Conservation (phyloP, 1,284 basidiomycete species). For the Rhodotorula sp. region DNA sequence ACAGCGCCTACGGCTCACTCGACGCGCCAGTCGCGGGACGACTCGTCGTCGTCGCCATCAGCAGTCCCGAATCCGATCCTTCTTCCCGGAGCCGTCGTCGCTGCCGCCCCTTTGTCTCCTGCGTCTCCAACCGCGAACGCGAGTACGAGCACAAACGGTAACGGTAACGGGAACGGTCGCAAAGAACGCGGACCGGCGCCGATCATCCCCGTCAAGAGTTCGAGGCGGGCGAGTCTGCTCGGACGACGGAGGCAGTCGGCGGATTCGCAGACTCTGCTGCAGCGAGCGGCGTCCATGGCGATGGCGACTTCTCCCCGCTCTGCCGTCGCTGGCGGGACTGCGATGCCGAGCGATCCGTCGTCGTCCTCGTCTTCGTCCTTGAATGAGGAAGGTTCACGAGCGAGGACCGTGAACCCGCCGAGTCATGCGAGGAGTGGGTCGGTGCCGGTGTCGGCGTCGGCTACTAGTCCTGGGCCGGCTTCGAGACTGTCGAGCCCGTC, state of each 20-base stretch:
- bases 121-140: too few relatives aligned
- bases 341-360: background rate
- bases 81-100: too few relatives aligned
- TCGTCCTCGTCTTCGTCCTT: background rate
- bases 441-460: too few relatives aligned
- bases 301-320: background rate
- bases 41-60: too few relatives aligned
- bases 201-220: constrained; percentile 20
- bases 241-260: background rate
- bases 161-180: background rate
- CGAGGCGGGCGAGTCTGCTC: constrained; percentile 13
- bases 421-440: background rate
- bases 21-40: too few relatives aligned
- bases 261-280: background rate
- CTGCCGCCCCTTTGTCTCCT: too few relatives aligned
- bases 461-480: too few relatives aligned
- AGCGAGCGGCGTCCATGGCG: background rate
- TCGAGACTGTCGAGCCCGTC: too few relatives aligned
- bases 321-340: too few relatives aligned
- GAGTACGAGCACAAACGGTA: background rate
- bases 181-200: constrained; percentile 5
- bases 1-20: background rate
- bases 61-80: too few relatives aligned
- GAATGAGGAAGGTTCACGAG: background rate
- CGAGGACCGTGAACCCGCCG: background rate